phyloP scores from a whole-genome alignment of 352 stramenopile genomes.

The Pythium volutum region DNA sequence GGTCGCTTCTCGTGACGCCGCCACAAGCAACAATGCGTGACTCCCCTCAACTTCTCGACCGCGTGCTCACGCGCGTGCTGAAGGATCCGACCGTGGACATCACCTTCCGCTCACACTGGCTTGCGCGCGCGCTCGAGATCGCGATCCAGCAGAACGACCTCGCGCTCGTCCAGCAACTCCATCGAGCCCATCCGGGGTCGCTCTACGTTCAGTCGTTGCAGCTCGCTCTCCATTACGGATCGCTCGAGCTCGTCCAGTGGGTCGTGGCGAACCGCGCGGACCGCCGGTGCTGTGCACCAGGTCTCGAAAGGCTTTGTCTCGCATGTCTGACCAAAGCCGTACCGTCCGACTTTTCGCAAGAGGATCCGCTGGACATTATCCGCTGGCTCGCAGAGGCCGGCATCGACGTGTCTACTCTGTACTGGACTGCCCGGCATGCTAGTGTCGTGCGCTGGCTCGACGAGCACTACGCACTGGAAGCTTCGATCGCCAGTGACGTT shows the following conservation, averaged over 20 bases:
- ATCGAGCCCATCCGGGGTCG: background rate
- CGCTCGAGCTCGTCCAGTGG: conserved; percentile 8
- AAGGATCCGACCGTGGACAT: background rate
- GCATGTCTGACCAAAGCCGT: background rate
- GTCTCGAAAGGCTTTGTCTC: background rate
- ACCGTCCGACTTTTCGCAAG: background rate
- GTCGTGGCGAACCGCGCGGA: conserved; percentile 9
- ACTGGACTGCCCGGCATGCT: background rate
- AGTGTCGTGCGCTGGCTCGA: background rate
- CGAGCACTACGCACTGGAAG: background rate
- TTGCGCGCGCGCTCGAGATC: background rate
- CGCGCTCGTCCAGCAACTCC: background rate
- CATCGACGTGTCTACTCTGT: background rate
- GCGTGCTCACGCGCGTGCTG: background rate
- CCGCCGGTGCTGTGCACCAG: background rate
- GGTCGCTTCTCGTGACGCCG: background rate
- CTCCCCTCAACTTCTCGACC: background rate
- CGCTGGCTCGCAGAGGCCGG: background rate
- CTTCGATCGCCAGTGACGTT: background rate
- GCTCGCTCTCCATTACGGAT: background rate
- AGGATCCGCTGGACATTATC: background rate
- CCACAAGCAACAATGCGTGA: background rate
- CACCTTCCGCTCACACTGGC: background rate
- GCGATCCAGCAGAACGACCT: conserved; percentile 9
- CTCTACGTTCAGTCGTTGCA: conserved; percentile 1